Evolutionary conservation across 2,329 filamentous ascomycete genomes (phyloP).

Genomic region (Colletotrichum coccodes): DNA sequence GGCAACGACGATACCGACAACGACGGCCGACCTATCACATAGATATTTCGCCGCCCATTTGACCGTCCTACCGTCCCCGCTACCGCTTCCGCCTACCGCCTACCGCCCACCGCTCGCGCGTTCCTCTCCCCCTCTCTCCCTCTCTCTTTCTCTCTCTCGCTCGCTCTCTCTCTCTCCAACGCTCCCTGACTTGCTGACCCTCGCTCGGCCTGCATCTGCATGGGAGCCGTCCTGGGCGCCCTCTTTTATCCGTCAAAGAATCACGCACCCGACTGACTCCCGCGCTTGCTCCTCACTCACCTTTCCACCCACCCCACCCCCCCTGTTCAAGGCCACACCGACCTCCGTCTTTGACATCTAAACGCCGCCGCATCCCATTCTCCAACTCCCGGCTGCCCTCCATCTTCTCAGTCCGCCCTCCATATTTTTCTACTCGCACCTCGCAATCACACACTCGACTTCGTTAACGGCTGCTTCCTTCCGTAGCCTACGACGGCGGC

Average conservation of each 20-base stretch:
- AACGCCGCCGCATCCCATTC: conserved; percentile 22
- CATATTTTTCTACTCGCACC: not conserved
- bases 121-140: not conserved
- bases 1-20: not conserved
- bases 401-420: not conserved
- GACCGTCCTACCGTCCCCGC: conserved; percentile 1
- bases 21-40: not conserved
- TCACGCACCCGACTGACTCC: conserved; percentile 8
- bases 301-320: conserved; percentile 2
- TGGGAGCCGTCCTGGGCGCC: conserved; percentile 10
- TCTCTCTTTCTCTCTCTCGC: not conserved
- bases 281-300: conserved; percentile 16
- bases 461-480: conserved; percentile 6
- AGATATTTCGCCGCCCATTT: conserved; percentile 3
- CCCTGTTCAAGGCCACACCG: conserved; percentile 27
- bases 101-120: not conserved
- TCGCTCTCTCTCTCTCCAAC: not conserved
- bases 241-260: conserved; percentile 25
- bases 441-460: not conserved
- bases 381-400: conserved; percentile 23
- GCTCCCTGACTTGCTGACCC: not conserved
- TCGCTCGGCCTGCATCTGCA: conserved; percentile 22
- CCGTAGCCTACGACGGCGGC: conserved; percentile 29
- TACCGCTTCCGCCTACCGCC: conserved; percentile 3
- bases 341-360: conserved; percentile 29